Base-by-base conservation (phyloP, 202 grass and related monocot species). In the Zizania palustris region DNA sequence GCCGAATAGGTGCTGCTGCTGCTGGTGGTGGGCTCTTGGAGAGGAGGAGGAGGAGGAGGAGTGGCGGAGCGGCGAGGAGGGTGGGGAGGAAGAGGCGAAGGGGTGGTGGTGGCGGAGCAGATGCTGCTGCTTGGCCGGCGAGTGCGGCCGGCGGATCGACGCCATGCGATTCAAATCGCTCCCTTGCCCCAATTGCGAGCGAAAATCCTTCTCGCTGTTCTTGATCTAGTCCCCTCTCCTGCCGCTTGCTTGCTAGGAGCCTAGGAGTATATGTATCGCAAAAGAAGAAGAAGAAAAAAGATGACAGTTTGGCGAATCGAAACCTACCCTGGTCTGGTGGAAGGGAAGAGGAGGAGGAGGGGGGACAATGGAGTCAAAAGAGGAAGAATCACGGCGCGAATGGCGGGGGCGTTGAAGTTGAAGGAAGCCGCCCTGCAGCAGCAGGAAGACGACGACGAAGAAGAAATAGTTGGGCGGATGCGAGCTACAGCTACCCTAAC, bases 81-180 rank as follows among this genome's bases (percentile, higher is more conserved):
- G 77, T 20, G 69, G 76, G 12, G 81, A 85, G 61, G 75, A 67
- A 41, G 80, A 34, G 58, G 36, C 45, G 81, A 75, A 85, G 37
- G 72, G 69, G 48, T 59, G 69, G 37, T 83, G 67, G 79, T 83
- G 58, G 3, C 85, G 89, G 28, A 88, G 69, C 4, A 88, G 75
- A 40, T 76, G 90, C 42, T 92, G 74, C 60, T 80, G 65, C 75
- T 83, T 88, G 9, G 86, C 90, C 80, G 86, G 85, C 83, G 90
- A 88, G 75, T 83, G 86, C 53, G 83, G 75, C 69, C 90, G 90
- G 3, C 90, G 90, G 79, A 86, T 88, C 39, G 90, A 92, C 36
- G 82, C 82, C 88, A 91, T 90, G 21, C 1, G 28, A 28, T 28
- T 28, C 28, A 42, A 7, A 7, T 42, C 7, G 40, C 40, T 42